Evolutionary conservation across 169 alveolate species (phyloP), one percentile per base, ranked within the genome.

Genomic region (Plasmodium reichenowi): DNA sequence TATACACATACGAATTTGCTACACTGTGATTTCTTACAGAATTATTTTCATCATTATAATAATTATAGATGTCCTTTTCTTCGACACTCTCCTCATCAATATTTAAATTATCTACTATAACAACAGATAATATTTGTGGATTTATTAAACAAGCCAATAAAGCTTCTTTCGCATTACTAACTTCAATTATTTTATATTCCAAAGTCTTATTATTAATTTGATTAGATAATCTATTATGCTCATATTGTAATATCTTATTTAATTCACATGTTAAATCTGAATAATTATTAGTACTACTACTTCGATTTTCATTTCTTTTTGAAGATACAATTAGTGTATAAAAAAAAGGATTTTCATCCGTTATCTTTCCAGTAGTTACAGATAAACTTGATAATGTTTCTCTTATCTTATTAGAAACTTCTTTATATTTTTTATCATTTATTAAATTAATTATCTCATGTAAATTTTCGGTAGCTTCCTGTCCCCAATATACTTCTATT

Each of bases 161-260:
- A 20, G 95, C 95, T 58, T 85, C 87, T 24, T 76, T 71, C 6
- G 91, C 91, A 76, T 74, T 89, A 60, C 85, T 87, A 15, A 89
- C 95, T 67, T 93, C 94, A 54, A 93, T 92, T 24, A 93, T 93
- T 66, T 88, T 88, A 60, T 93, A 93, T 56, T 83, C 91, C 22
- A 83, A 68, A 43, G 68, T 68, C 22, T 83, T 83, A n/a, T 68
- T 83, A 83, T 83, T 83, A 50, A 43, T 83, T 43, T 83, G 91
- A 60, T 83, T 83, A 43, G 91, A 83, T 48, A 83, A 38, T 68
- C 91, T 68, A 52, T 83, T 83, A 3, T 83, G 85, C 6, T 83
- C 91, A 83, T 83, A 83, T 32, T 83, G 91, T 48, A 83, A 60
- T 56, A 83, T 68, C 20, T 83, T 83, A 62, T 83, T 83, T 72